Percentiles rank a stretch among this genome's conserved stretches.
phyloP scores from a whole-genome alignment of 2,329 filamentous ascomycete species.

The Talaromyces sp. region DNA sequence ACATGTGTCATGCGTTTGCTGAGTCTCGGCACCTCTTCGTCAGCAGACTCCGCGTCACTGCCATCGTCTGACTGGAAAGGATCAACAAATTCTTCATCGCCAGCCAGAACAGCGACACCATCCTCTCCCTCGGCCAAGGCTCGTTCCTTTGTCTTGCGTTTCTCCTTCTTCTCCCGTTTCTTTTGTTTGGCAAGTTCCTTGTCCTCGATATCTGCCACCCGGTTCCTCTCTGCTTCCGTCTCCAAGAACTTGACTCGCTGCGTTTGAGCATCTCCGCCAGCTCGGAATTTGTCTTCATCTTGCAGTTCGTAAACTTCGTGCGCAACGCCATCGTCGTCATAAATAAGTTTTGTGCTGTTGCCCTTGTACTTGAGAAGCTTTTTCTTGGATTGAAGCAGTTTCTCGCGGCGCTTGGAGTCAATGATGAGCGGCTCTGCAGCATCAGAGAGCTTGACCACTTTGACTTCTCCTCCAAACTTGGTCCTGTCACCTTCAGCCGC shows the following conservation, averaged over 20 bases:
- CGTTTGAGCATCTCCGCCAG: conserved; percentile 68
- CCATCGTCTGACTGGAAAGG: conserved; percentile 19
- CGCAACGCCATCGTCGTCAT: conserved; percentile 84
- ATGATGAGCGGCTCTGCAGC: conserved; percentile 67
- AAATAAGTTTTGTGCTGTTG: conserved; percentile 78
- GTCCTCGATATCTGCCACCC: conserved; percentile 73
- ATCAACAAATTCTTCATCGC: conserved; percentile 22
- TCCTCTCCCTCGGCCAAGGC: conserved; percentile 34
- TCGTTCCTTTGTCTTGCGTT: conserved; percentile 40
- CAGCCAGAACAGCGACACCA: conserved; percentile 30
- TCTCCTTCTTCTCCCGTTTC: conserved; percentile 50
- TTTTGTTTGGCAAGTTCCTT: conserved; percentile 77
- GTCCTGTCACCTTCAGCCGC: conserved; percentile 21
- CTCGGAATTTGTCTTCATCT: conserved; percentile 74
- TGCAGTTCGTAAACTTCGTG: conserved; percentile 86
- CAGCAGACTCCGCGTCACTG: conserved; percentile 23
- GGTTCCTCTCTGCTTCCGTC: conserved; percentile 67
- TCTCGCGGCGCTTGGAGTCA: conserved; percentile 92
- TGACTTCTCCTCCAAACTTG: conserved; percentile 22
- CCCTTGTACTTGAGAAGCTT: conserved; percentile 87
- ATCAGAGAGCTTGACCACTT: conserved; percentile 53
- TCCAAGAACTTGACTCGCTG: conserved; percentile 76
- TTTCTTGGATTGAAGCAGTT: conserved; percentile 93
- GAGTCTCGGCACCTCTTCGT: conserved; percentile 20
- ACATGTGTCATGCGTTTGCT: conserved; percentile 41